These are phyloP conservation scores for Colletotrichum tamarilloi DNA, from an alignment of 2,329 filamentous ascomycete species.

Conservation along the genomic window DNA sequence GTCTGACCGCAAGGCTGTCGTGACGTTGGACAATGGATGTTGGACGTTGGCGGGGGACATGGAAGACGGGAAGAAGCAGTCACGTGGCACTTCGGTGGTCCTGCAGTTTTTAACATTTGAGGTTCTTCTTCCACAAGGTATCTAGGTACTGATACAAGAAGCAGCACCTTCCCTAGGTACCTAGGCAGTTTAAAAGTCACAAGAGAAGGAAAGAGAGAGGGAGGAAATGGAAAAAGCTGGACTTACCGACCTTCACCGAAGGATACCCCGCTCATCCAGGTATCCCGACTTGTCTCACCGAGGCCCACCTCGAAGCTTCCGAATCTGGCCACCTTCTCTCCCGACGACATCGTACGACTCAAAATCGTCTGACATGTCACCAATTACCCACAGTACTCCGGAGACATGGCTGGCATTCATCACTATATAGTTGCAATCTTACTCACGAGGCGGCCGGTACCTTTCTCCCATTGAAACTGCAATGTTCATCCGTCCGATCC, in stretches of 20 bases:
- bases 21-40: neutral
- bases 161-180: no score
- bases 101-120: neutral
- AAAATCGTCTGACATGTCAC: slow-evolving; percentile 21
- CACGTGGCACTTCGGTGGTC: neutral
- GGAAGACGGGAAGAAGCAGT: neutral
- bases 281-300: neutral
- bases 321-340: slow-evolving; percentile 23
- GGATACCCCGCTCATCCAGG: neutral
- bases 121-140: no score
- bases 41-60: neutral
- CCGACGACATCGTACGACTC: slow-evolving; percentile 30
- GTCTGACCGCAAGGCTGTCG: neutral
- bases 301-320: neutral
- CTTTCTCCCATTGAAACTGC: neutral
- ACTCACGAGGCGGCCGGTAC: neutral
- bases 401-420: neutral
- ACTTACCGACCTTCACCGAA: neutral
- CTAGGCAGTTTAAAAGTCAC: neutral
- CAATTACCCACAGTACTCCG: neutral
- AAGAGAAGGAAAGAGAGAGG: neutral
- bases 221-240: neutral
- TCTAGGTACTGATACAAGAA: no score
- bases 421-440: slow-evolving; percentile 4
- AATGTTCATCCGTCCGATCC: slow-evolving; percentile 24